Evolutionary conservation across 2,329 filamentous ascomycete species (phyloP).

Genomic region (Aspergillus floridensis): DNA sequence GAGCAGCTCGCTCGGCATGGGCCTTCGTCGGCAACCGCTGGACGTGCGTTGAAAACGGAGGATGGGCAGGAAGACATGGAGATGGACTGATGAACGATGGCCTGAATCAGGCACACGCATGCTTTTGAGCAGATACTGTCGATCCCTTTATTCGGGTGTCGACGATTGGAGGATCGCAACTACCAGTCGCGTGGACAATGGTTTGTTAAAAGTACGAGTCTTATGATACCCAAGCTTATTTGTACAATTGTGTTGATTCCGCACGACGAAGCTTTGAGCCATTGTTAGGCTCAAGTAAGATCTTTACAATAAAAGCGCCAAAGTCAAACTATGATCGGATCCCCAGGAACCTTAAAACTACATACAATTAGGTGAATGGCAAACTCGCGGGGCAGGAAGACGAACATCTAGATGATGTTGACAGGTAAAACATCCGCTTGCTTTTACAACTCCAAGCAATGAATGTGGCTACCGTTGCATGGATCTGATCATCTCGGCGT

Average conservation of each 20-base stretch:
- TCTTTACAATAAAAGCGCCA: not conserved
- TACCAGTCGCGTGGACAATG: not conserved
- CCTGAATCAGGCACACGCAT: not conserved
- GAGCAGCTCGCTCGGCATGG: constrained; percentile 26
- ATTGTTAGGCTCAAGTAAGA: not conserved
- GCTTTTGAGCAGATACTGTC: not conserved
- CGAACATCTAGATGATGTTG: not conserved
- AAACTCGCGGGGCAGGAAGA: constrained; percentile 1
- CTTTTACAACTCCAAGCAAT: not conserved
- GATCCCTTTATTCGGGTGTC: not conserved
- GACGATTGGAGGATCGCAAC: not conserved
- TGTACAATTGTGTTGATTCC: constrained; percentile 1
- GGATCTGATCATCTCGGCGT: constrained; percentile 78
- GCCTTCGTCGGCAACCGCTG: constrained; percentile 21
- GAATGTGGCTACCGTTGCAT: constrained; percentile 42
- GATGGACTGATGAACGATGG: constrained; percentile 31
- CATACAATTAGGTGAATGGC: constrained; percentile 12
- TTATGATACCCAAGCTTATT: constrained; percentile 23
- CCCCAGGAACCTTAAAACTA: constrained; percentile 18
- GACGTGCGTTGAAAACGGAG: constrained; percentile 14
- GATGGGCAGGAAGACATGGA: constrained; percentile 37
- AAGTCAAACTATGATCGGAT: constrained; percentile 8
- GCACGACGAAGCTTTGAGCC: not conserved
- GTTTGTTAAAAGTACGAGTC: not conserved
- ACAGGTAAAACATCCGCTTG: not conserved